These are phyloP conservation scores for Amanita exitialis DNA, from an alignment of 768 basidiomycete genomes.

Conservation along the genomic window DNA sequence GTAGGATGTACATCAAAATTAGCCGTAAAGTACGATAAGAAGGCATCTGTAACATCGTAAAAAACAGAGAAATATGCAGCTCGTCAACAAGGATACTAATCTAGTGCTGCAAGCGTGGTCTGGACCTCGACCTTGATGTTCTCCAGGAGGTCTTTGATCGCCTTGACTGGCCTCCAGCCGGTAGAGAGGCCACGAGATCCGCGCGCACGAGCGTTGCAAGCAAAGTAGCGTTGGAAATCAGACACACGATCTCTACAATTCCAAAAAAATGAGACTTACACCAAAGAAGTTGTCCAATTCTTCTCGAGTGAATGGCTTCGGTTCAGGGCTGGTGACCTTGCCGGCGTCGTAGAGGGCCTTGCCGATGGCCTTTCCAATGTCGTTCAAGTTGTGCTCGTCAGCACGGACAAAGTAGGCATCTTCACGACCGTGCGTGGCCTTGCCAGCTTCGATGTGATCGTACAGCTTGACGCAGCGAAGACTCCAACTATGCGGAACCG, in stretches of 20 bases:
- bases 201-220: slow-evolving; percentile 29
- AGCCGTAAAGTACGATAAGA: no score
- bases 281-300: slow-evolving; percentile 33
- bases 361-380: slow-evolving; percentile 29
- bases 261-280: slow-evolving; percentile 10
- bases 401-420: slow-evolving; percentile 46
- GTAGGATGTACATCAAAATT: no score
- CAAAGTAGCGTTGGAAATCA: slow-evolving; percentile 16
- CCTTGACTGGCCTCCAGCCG: slow-evolving; percentile 36
- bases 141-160: slow-evolving; percentile 28
- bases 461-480: slow-evolving; percentile 35
- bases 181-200: slow-evolving; percentile 25
- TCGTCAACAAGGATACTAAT: no score
- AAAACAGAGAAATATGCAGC: no score
- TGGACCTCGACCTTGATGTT: slow-evolving; percentile 31
- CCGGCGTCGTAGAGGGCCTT: slow-evolving; percentile 27
- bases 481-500: slow-evolving; percentile 22
- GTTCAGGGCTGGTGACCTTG: slow-evolving; percentile 24
- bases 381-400: slow-evolving; percentile 35
- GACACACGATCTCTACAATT: neutral
- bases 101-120: slow-evolving; percentile 1
- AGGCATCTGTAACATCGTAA: no score
- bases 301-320: slow-evolving; percentile 34
- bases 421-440: slow-evolving; percentile 32
- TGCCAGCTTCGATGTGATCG: slow-evolving; percentile 22